Percentiles rank a stretch among this genome's conserved stretches.
These are phyloP conservation scores for Cadophora luteo-olivacea DNA, from an alignment of 2,329 filamentous ascomycete species.

Conservation along the genomic window DNA sequence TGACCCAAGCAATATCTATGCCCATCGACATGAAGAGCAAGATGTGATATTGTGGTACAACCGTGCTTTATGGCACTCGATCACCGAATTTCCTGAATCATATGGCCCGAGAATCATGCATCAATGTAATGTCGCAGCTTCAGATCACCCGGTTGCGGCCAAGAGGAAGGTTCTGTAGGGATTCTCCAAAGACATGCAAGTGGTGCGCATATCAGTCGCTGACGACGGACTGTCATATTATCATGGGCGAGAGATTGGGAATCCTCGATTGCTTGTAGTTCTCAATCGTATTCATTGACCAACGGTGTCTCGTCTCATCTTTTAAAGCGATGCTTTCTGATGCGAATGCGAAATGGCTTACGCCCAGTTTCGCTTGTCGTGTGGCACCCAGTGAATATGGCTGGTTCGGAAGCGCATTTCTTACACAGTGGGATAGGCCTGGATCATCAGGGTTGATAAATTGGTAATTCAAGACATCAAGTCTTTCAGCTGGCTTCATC, in stretches of 20 bases:
- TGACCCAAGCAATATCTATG: conserved; percentile 46
- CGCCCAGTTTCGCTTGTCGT: neutral
- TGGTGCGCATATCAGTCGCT: too few relatives aligned
- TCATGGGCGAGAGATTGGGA: too few relatives aligned
- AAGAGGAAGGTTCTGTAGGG: neutral
- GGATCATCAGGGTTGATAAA: neutral
- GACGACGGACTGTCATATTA: too few relatives aligned
- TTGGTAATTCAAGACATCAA: neutral
- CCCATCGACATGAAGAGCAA: conserved; percentile 47
- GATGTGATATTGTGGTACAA: conserved; percentile 50
- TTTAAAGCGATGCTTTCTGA: too few relatives aligned
- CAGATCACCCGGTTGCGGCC: conserved; percentile 32
- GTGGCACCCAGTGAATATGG: neutral
- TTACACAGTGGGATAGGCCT: neutral
- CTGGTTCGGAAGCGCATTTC: neutral
- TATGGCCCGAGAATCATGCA: conserved; percentile 50
- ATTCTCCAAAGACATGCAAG: neutral
- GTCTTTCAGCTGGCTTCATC: neutral
- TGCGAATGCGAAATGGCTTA: too few relatives aligned
- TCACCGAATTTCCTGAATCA: conserved; percentile 47
- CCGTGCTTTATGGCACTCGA: conserved; percentile 49
- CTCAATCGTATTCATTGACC: too few relatives aligned
- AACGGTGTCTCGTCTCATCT: too few relatives aligned
- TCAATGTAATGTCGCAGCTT: conserved; percentile 44
- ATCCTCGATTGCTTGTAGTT: too few relatives aligned